Base-by-base conservation (phyloP, 768 basidiomycete genomes). In the Lactarius indigo region DNA sequence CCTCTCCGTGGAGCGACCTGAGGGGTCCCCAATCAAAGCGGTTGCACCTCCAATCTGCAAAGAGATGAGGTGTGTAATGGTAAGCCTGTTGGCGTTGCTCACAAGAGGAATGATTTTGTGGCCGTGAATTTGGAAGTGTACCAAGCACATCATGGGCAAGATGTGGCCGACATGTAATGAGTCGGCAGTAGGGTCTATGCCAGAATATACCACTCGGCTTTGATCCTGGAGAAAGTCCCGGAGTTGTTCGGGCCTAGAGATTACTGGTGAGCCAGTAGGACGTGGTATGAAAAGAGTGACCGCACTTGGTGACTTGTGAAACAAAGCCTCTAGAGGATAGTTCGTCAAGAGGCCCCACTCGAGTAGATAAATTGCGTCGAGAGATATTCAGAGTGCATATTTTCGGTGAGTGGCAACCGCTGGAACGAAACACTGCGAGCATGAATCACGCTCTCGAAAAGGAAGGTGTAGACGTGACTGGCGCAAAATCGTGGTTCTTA, bases 1-100 rank as follows among this genome's bases (percentile, higher is more conserved):
- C 26, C 97, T 87, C 76, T 97, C 96, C 0, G 85, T 85, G 5
- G 84, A 82, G 41, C 96, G 84, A 2, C 97, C 96, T 5, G 96
- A 96, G 9, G 97, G 97, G 74, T 99, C 97, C 7, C 97, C 97
- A 55, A 99, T 89, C n/a, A 90, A 87, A 10, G 94, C 97, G 0
- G 96, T 98, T 10, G 94, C 96, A 1, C 94, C 95, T 37, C 97
- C 96, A 75, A 98, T 91, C 96, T 98, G 73, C 37, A 37, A 47
- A 39, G 44, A 58, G 30, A 63, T 69, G 58, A 62, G 33, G 56
- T 5, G 57, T 61, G 35, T 31, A 35, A 52, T 68, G 44, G 7
- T 5, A 56, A 59, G 7, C 42, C 61, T 33, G 52, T 20, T 28
- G 57, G 23, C 31, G 33, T n/a, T 31, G 1, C 91, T 78, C 73